Conservation (phyloP, 176 grass and related monocot species). For the Stipa capillata region DNA sequence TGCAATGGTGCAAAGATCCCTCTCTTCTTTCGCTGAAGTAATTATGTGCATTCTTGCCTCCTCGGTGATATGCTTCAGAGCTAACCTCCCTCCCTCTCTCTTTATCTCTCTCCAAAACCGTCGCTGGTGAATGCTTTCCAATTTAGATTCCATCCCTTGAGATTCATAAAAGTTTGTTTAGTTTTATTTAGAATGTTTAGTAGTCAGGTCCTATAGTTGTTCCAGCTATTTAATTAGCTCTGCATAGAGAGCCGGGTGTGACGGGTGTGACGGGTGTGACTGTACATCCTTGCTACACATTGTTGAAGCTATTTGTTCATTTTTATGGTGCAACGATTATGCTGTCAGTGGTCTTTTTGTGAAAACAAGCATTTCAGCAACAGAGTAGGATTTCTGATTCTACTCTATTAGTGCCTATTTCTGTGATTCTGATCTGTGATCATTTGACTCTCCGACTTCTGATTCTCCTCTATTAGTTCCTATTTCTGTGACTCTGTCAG, state of each 20-base stretch:
- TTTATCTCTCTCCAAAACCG: background rate
- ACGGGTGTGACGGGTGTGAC: no score
- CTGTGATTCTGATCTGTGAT: no score
- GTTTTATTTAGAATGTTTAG: background rate
- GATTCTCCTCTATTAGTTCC: background rate
- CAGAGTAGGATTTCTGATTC: background rate
- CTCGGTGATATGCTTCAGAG: background rate
- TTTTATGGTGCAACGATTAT: background rate
- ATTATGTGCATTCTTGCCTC: background rate
- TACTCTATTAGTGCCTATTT: background rate
- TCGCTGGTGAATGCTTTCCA: background rate
- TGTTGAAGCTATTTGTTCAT: background rate
- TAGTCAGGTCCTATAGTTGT: background rate
- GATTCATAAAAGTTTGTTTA: background rate
- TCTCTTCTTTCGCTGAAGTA: background rate
- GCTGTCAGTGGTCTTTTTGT: background rate
- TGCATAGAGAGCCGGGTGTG: background rate
- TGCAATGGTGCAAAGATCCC: background rate
- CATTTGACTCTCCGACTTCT: no score
- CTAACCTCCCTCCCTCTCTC: background rate
- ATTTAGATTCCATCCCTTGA: background rate
- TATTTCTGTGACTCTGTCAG: background rate
- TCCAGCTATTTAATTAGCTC: background rate
- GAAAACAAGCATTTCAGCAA: slow-evolving; percentile 1
- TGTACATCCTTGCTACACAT: background rate